Base-by-base conservation (phyloP, 306 rosid species). In the Corylus heterophylla region DNA sequence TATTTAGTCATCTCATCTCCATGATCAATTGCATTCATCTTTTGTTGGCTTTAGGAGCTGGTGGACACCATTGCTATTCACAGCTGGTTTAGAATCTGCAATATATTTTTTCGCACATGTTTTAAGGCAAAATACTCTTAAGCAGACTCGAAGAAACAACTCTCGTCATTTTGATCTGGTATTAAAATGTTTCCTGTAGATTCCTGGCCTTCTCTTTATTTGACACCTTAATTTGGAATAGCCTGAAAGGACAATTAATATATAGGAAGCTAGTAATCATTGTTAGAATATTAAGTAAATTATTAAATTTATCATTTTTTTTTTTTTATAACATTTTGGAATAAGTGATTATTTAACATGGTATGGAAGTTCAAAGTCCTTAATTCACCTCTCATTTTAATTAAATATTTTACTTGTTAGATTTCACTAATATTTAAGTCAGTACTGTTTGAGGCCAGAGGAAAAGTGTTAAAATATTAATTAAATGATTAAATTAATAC, bases 101-200 rank as follows among this genome's bases (percentile, higher is more conserved):
- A 94, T 85, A 78, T 92, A 87, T 72, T 91, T 92, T 74, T 86
- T 88, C 61, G 90, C 89, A 44, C 97, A 92, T 81, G 79, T 85
- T 75, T 86, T 89, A 2, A 92, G 98, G 80, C 76, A 90, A 88
- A 94, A 94, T 69, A 92, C 97, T 72, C 89, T 94, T 54, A 92
- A 97, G 16, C 97, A 89, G 69, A 97, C 95, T 77, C 97, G 97
- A 73, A 81, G 94, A 83, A 94, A 92, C 85, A 91, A 92, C 85
- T 92, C 98, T 59, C 90, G 94, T 29, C 98, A 94, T 76, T 94
- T 92, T 68, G 97, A 92, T 61, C 86, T 94, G 94, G 97, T 45
- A 45, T 45, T 7, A 45, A 45, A 9, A 45, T 45, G 49, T 45
- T 9, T 5, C 7, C 49, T 45, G 49, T 6, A 9, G 49, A 29